Evolutionary conservation across 257 asterid genomes (phyloP).

Genomic region (Mentha longifolia): DNA sequence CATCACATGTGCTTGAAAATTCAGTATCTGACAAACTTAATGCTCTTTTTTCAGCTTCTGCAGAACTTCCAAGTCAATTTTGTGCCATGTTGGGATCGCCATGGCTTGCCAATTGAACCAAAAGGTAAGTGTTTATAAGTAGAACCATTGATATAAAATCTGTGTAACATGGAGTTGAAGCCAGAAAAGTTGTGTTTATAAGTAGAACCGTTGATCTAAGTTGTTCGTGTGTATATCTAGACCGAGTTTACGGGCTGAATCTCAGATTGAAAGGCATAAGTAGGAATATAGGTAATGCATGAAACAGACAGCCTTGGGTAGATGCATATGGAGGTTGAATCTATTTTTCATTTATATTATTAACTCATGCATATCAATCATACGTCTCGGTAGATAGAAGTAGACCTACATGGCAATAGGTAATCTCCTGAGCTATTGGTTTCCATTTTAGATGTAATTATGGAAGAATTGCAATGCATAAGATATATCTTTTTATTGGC

Average conservation of each 20-base stretch:
- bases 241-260: too few relatives aligned
- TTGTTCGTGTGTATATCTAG: too few relatives aligned
- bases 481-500: slow-evolving; percentile 3
- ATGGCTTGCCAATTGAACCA: slow-evolving; percentile 96
- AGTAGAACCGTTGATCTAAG: not conserved
- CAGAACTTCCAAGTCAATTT: slow-evolving; percentile 82
- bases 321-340: too few relatives aligned
- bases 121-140: slow-evolving; percentile 67
- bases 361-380: too few relatives aligned
- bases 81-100: slow-evolving; percentile 99
- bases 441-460: slow-evolving; percentile 22
- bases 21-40: slow-evolving; percentile 20
- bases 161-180: slow-evolving; percentile 8
- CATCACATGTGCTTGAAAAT: not conserved
- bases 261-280: too few relatives aligned
- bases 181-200: slow-evolving; percentile 1
- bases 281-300: too few relatives aligned
- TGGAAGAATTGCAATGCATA: not conserved
- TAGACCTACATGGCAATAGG: too few relatives aligned
- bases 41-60: slow-evolving; percentile 67
- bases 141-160: slow-evolving; percentile 1
- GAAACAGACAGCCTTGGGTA: too few relatives aligned
- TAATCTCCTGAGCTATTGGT: slow-evolving; percentile 19
- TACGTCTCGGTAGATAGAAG: too few relatives aligned
- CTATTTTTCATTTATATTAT: too few relatives aligned